phyloP scores from a whole-genome alignment of 2,329 filamentous ascomycete genomes.

The Penicillium sp. region DNA sequence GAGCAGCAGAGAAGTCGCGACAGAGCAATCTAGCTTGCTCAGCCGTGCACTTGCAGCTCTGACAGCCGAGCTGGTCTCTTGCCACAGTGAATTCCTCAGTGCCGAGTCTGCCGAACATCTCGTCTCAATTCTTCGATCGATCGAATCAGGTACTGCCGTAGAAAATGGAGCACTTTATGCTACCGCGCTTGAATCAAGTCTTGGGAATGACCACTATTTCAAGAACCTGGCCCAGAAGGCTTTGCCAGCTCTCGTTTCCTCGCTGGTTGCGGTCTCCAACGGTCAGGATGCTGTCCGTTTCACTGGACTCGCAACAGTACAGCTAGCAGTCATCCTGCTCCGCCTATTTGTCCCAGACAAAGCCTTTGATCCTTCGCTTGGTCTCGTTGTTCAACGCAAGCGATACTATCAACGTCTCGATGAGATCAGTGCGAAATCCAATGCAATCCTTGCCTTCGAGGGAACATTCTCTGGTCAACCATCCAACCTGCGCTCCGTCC shows the following conservation, averaged over 20 bases:
- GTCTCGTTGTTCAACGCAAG: constrained; percentile 64
- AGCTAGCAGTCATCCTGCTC: constrained; percentile 74
- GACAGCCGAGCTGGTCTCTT: constrained; percentile 38
- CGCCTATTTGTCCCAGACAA: constrained; percentile 83
- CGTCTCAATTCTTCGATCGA: constrained; percentile 27
- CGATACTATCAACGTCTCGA: constrained; percentile 61
- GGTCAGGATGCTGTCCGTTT: constrained; percentile 33
- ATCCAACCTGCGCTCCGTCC: constrained; percentile 67
- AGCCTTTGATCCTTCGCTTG: constrained; percentile 76
- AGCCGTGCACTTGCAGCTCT: constrained; percentile 51
- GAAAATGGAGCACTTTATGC: constrained; percentile 18
- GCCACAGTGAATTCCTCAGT: constrained; percentile 43
- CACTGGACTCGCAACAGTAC: constrained; percentile 70
- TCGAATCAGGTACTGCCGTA: constrained; percentile 30
- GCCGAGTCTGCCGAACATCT: constrained; percentile 32
- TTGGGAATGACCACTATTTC: constrained; percentile 43
- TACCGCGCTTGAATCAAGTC: constrained; percentile 25
- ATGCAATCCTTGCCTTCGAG: constrained; percentile 69
- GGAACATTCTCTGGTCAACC: constrained; percentile 67
- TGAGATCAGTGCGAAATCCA: constrained; percentile 60
- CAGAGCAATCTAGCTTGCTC: constrained; percentile 56
- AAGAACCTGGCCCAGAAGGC: constrained; percentile 35
- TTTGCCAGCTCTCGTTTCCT: constrained; percentile 34
- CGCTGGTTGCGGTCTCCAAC: constrained; percentile 24
- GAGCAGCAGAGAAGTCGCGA: constrained; percentile 55